Conservation (phyloP, 2,329 filamentous ascomycete genomes). For the Cryoendolithus antarcticus region DNA sequence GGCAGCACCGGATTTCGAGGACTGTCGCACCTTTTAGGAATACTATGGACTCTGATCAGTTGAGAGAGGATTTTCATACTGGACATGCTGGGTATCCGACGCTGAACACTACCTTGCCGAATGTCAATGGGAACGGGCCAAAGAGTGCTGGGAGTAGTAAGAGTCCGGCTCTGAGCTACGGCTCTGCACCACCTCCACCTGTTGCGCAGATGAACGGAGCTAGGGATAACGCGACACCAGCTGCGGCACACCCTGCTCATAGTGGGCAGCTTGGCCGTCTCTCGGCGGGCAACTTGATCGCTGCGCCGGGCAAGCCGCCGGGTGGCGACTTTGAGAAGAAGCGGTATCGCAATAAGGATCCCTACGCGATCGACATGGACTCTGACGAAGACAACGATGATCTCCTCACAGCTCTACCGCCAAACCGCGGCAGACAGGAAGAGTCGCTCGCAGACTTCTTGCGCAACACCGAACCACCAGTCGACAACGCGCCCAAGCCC, state of each 20-base stretch:
- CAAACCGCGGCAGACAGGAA: constrained; percentile 30
- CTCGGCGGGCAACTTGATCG: too few species aligned
- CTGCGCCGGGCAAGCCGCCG: background rate
- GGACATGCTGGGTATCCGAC: too few species aligned
- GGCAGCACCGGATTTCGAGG: constrained; percentile 62
- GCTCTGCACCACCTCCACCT: too few species aligned
- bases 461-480: constrained; percentile 54
- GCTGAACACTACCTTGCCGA: too few species aligned
- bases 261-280: too few species aligned
- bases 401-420: constrained; percentile 34
- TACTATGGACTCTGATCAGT: constrained; percentile 77
- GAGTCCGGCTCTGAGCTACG: too few species aligned
- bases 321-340: constrained; percentile 51
- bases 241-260: too few species aligned
- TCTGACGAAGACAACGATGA: constrained; percentile 50
- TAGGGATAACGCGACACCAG: too few species aligned
- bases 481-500: constrained; percentile 5
- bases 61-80: constrained; percentile 23
- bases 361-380: constrained; percentile 72
- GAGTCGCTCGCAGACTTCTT: constrained; percentile 66
- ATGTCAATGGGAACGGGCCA: too few species aligned
- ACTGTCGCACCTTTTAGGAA: constrained; percentile 74
- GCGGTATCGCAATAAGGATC: constrained; percentile 68
- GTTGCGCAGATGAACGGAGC: too few species aligned
- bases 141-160: too few species aligned